phyloP scores from a whole-genome alignment of 306 rosid genomes.

The Dalbergia cultrata region DNA sequence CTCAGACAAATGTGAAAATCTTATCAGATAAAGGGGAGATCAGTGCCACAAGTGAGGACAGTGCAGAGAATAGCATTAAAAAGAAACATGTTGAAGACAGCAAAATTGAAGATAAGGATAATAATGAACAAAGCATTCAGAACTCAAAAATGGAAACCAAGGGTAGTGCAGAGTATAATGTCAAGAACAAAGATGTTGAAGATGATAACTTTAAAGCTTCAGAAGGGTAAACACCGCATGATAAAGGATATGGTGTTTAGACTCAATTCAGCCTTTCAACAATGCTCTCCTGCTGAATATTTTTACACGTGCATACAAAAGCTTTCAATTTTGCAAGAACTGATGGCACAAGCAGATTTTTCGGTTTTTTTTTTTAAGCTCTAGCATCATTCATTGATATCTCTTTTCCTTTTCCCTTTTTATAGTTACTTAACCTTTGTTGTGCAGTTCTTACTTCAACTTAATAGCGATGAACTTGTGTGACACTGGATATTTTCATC shows the following conservation, averaged over 20 bases:
- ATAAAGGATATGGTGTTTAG: background rate
- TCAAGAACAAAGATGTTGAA: slow-evolving; percentile 36
- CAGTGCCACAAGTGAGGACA: slow-evolving; percentile 22
- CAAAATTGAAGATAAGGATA: slow-evolving; percentile 11
- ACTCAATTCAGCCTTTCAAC: slow-evolving; percentile 2
- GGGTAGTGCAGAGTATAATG: slow-evolving; percentile 15
- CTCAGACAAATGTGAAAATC: slow-evolving; percentile 6
- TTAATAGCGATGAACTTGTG: background rate
- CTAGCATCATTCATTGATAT: slow-evolving; percentile 4
- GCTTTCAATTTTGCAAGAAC: slow-evolving; percentile 20
- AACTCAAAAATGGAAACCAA: background rate
- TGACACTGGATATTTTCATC: slow-evolving; percentile 1
- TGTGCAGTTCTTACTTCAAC: background rate
- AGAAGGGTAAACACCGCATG: slow-evolving; percentile 14
- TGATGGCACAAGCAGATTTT: background rate
- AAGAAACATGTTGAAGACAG: background rate
- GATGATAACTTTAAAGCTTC: slow-evolving; percentile 13
- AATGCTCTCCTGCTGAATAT: slow-evolving; percentile 1
- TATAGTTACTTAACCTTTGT: background rate
- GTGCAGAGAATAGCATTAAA: slow-evolving; percentile 17
- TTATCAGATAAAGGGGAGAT: slow-evolving; percentile 21
- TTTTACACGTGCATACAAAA: background rate
- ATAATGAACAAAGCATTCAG: slow-evolving; percentile 16
- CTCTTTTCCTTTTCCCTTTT: slow-evolving; percentile 3
- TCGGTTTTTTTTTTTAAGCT: background rate